Base-by-base conservation (phyloP, 495 filamentous ascomycete genomes). In the Annulohypoxylon nitens region DNA sequence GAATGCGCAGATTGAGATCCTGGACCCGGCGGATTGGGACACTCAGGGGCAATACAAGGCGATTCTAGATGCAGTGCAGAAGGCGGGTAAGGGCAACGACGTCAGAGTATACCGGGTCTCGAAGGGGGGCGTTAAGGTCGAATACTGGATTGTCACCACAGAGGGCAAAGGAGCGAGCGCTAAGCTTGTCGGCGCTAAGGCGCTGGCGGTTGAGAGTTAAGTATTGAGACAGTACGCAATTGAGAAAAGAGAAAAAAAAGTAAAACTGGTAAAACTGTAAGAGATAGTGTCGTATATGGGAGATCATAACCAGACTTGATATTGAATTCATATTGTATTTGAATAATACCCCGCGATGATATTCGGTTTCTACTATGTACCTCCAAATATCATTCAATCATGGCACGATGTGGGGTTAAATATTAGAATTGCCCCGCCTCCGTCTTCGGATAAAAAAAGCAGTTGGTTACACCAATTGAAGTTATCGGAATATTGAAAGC, bases 121-220 rank as follows among this genome's bases (percentile, higher is more conserved):
- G 55, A 81, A 84, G 74, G 89, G 84, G 33, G 85, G 84, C 16
- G 88, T 89, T 11, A 87, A 88, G 76, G 80, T 85, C n/a, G 92
- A 95, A 81, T 96, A 95, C 75, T 97, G 87, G 86, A 81, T 96
- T 51, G 81, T 96, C 34, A 90, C 88, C 68, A 73, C 89, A 61
- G 73, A 83, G 70, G 81, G 86, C 83, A 80, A 84, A 71, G 75
- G 82, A 78, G 69, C 78, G 45, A 80, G 75, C 23, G 86, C 84
- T 41, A 87, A 83, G 80, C 55, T 97, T 67, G 88, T 97, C 4
- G 93, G 93, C 6, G 80, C 91, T 48, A 93, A 91, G 84, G 92
- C 91, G 6, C 83, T 91, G 85, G 86, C 88, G 43, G 83, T 97
- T 77, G 93, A 96, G 86, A 90, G 86, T 69, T 93, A 76, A 76